Conservation (phyloP, 2,329 filamentous ascomycete species). For the Lasiodiplodia sp. region DNA sequence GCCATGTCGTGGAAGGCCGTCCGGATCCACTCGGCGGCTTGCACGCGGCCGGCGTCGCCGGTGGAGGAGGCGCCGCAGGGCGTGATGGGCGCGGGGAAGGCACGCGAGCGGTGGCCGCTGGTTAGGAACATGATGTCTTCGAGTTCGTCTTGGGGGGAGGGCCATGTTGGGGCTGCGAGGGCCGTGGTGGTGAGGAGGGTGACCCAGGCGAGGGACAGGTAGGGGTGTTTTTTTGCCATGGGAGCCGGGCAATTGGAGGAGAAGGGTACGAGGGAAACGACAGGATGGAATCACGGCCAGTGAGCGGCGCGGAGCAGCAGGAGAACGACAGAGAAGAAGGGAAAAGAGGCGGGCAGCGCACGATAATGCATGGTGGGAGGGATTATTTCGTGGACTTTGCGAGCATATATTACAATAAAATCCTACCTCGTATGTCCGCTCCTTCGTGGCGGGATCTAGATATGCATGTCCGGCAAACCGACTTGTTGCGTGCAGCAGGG, state of each 20-base stretch:
- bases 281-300: not conserved
- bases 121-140: slow-evolving; percentile 70
- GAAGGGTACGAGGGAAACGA: not conserved
- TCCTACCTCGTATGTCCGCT: slow-evolving; percentile 12
- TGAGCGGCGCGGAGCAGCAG: not conserved
- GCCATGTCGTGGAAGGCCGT: slow-evolving; percentile 69
- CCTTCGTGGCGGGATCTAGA: slow-evolving; percentile 3
- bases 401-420: slow-evolving; percentile 14
- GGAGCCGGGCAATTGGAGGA: not conserved
- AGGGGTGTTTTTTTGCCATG: slow-evolving; percentile 2
- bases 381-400: not conserved
- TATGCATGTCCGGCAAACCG: slow-evolving; percentile 6
- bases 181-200: not conserved
- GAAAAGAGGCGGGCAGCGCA: not conserved
- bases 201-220: slow-evolving; percentile 8
- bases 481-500: slow-evolving; percentile 18
- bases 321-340: not conserved
- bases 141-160: slow-evolving; percentile 63
- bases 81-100: slow-evolving; percentile 64
- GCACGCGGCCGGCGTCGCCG: slow-evolving; percentile 60
- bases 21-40: slow-evolving; percentile 68
- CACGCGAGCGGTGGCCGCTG: slow-evolving; percentile 60
- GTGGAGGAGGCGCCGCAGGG: slow-evolving; percentile 60
- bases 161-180: slow-evolving; percentile 65
- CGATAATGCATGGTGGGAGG: not conserved